Percentiles rank a stretch among this genome's conserved stretches.
Evolutionary conservation across 768 basidiomycete genomes (phyloP).

Genomic region (Pleurotus tuoliensis): DNA sequence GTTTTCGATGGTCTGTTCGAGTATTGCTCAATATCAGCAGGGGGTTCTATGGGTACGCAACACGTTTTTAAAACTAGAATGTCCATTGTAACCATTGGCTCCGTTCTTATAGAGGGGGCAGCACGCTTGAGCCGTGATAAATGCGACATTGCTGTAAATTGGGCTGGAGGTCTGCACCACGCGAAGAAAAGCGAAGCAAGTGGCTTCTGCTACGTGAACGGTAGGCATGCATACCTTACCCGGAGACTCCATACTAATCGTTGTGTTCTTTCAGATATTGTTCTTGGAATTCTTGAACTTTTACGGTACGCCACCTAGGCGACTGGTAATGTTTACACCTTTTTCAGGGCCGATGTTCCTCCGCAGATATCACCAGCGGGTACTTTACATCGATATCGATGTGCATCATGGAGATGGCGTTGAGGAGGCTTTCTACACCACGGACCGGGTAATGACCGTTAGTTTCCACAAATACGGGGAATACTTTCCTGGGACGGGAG

Average conservation of each 20-base stretch:
- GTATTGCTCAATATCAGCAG: conserved; percentile 95
- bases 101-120: conserved; percentile 38
- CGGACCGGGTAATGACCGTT: conserved; percentile 95
- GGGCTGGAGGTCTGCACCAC: conserved; percentile 98
- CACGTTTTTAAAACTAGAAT: background rate
- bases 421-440: conserved; percentile 98
- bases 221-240: background rate
- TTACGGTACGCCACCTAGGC: conserved; percentile 5
- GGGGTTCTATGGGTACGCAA: conserved; percentile 84
- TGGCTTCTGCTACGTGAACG: conserved; percentile 98
- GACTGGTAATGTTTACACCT: no score
- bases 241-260: background rate
- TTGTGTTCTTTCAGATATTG: conserved; percentile 57
- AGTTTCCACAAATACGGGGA: conserved; percentile 98
- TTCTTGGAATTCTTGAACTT: conserved; percentile 90
- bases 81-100: background rate
- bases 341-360: no score
- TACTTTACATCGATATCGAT: conserved; percentile 97
- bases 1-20: conserved; percentile 96
- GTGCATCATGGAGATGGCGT: conserved; percentile 99
- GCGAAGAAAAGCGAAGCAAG: conserved; percentile 99
- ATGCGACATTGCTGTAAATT: conserved; percentile 94
- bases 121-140: conserved; percentile 77
- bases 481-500: conserved; percentile 84
- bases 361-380: conserved; percentile 73